Conservation (phyloP, 1,284 basidiomycete species). For the Kalmanozyma brasiliensis region DNA sequence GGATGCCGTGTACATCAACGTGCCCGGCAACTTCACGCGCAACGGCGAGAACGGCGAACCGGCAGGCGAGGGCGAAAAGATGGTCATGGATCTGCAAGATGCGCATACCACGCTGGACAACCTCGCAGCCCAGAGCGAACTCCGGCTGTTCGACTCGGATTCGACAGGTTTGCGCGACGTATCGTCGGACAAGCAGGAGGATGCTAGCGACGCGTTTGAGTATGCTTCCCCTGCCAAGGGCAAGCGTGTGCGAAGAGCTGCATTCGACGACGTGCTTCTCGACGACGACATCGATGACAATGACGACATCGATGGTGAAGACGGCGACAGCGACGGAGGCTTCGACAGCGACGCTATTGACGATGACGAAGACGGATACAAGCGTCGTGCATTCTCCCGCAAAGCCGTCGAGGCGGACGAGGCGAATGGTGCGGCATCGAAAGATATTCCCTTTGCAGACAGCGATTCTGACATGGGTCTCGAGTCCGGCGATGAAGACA, state of each 20-base stretch:
- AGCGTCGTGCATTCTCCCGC: slow-evolving; percentile 27
- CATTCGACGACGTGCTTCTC: slow-evolving; percentile 58
- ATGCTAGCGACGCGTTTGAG: slow-evolving; percentile 9
- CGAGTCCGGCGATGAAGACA: slow-evolving; percentile 27
- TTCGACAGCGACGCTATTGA: slow-evolving; percentile 53
- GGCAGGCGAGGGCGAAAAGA: slow-evolving; percentile 88
- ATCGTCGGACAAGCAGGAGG: slow-evolving; percentile 1
- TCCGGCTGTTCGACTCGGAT: slow-evolving; percentile 85
- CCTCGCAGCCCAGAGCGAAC: slow-evolving; percentile 80
- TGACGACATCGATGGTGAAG: slow-evolving; percentile 55
- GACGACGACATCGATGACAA: slow-evolving; percentile 66
- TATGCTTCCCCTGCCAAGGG: slow-evolving; percentile 17
- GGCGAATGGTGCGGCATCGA: slow-evolving; percentile 35
- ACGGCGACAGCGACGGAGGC: slow-evolving; percentile 55
- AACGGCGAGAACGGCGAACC: slow-evolving; percentile 71
- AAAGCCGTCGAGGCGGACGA: slow-evolving; percentile 25
- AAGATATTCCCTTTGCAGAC: slow-evolving; percentile 65
- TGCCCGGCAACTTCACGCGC: slow-evolving; percentile 87
- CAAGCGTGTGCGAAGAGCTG: slow-evolving; percentile 53
- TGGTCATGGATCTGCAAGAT: slow-evolving; percentile 97
- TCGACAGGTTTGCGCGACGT: slow-evolving; percentile 62
- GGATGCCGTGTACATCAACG: slow-evolving; percentile 97
- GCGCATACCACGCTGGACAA: slow-evolving; percentile 84
- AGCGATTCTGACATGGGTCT: slow-evolving; percentile 66
- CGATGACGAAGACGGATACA: slow-evolving; percentile 27